These are phyloP conservation scores for Ophiostoma himal-ulmi DNA, from an alignment of 2,329 filamentous ascomycete genomes.

Conservation along the genomic window DNA sequence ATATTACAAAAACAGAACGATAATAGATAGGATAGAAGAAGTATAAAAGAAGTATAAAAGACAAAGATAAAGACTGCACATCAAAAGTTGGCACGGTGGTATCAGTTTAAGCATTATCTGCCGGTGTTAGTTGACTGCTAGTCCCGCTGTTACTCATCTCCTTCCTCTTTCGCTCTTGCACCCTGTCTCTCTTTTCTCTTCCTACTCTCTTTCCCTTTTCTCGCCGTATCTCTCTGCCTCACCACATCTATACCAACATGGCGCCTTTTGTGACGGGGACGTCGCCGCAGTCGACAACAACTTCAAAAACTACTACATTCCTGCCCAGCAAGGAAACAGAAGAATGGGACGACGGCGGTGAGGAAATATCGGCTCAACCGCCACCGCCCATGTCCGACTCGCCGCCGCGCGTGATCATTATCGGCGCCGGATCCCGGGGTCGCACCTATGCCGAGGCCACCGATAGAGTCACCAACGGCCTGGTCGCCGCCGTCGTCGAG, in stretches of 20 bases:
- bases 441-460: conserved; percentile 67
- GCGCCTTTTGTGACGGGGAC: conserved; percentile 7
- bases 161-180: neutral
- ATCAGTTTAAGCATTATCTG: neutral
- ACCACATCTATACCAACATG: neutral
- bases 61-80: neutral
- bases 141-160: neutral
- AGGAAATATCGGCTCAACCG: conserved; percentile 33
- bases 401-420: conserved; percentile 65
- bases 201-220: neutral
- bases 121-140: neutral
- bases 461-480: conserved; percentile 56
- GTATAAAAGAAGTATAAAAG: neutral
- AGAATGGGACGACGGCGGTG: conserved; percentile 24
- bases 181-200: neutral
- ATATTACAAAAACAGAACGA: neutral
- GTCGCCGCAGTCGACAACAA: neutral
- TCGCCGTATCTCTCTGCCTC: neutral
- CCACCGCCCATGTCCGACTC: conserved; percentile 42
- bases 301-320: neutral
- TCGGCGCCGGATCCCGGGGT: conserved; percentile 78
- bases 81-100: conserved; percentile 4
- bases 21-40: neutral
- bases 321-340: neutral
- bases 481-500: conserved; percentile 75